phyloP scores from a whole-genome alignment of 805 yeast genomes.

The Myxozyma neglecta region DNA sequence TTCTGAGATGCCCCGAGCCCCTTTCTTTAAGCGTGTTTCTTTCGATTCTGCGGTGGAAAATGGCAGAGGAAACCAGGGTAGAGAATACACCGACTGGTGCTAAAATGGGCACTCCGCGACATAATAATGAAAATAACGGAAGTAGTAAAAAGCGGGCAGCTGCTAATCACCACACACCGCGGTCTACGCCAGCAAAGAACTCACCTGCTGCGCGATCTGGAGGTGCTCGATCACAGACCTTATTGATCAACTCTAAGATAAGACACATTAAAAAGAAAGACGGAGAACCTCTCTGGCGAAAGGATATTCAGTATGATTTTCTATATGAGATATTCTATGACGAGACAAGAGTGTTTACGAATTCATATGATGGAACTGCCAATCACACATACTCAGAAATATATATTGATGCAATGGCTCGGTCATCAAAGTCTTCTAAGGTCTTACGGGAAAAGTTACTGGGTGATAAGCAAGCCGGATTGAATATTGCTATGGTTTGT shows the following conservation, averaged over 20 bases:
- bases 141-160: background rate
- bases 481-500: constrained; percentile 77
- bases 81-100: background rate
- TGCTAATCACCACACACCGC: background rate
- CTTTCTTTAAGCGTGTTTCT: too few relatives aligned
- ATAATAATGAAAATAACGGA: background rate
- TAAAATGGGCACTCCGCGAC: too few relatives aligned
- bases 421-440: constrained; percentile 78
- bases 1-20: background rate
- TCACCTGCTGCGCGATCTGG: constrained; percentile 5
- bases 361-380: constrained; percentile 42
- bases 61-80: too few relatives aligned
- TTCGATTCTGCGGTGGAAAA: too few relatives aligned
- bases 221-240: constrained; percentile 28
- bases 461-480: constrained; percentile 59
- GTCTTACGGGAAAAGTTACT: constrained; percentile 75
- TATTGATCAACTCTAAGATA: constrained; percentile 38
- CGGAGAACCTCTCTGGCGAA: constrained; percentile 89
- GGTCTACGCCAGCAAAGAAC: background rate
- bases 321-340: constrained; percentile 64
- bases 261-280: constrained; percentile 73
- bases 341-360: constrained; percentile 61
- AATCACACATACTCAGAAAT: constrained; percentile 77
- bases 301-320: constrained; percentile 83
- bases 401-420: constrained; percentile 77